These are phyloP conservation scores for Euphorbia corollata DNA, from an alignment of 441 rosid species.

Conservation along the genomic window DNA sequence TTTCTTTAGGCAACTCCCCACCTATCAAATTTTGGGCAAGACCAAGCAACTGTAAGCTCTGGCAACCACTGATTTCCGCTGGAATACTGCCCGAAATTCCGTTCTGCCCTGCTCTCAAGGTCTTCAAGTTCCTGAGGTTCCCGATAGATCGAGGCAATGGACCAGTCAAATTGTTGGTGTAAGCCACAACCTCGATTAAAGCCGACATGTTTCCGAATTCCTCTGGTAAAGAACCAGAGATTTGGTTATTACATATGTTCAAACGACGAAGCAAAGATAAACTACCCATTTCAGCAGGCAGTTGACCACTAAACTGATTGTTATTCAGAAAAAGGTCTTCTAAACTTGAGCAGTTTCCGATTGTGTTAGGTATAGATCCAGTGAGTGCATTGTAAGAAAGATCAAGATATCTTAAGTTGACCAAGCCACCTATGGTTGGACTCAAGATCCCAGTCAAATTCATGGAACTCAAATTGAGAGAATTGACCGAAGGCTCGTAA, in stretches of 20 bases:
- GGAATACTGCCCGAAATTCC: conserved; percentile 73
- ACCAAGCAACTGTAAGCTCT: conserved; percentile 65
- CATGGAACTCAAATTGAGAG: conserved; percentile 64
- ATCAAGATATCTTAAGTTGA: conserved; percentile 53
- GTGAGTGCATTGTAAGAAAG: conserved; percentile 52
- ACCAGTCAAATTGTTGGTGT: conserved; percentile 75
- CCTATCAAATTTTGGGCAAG: conserved; percentile 84
- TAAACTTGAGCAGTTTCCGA: conserved; percentile 59
- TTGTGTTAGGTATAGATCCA: conserved; percentile 57
- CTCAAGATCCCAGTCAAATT: conserved; percentile 72
- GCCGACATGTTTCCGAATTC: conserved; percentile 62
- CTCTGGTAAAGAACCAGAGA: conserved; percentile 70
- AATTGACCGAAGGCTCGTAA: conserved; percentile 42
- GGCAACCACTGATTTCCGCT: conserved; percentile 66
- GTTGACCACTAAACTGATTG: conserved; percentile 58
- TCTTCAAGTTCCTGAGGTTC: conserved; percentile 49
- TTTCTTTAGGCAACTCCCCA: conserved; percentile 71
- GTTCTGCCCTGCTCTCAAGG: conserved; percentile 76
- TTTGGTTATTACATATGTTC: conserved; percentile 70
- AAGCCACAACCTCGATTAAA: conserved; percentile 75
- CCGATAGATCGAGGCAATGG: conserved; percentile 78
- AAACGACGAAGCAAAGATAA: conserved; percentile 40
- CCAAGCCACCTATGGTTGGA: conserved; percentile 58
- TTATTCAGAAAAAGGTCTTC: conserved; percentile 52
- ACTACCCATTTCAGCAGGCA: conserved; percentile 56